Percentiles rank a stretch among this genome's conserved stretches.
phyloP scores from a whole-genome alignment of 1,284 basidiomycete genomes.

The Melampsora larici-populina region DNA sequence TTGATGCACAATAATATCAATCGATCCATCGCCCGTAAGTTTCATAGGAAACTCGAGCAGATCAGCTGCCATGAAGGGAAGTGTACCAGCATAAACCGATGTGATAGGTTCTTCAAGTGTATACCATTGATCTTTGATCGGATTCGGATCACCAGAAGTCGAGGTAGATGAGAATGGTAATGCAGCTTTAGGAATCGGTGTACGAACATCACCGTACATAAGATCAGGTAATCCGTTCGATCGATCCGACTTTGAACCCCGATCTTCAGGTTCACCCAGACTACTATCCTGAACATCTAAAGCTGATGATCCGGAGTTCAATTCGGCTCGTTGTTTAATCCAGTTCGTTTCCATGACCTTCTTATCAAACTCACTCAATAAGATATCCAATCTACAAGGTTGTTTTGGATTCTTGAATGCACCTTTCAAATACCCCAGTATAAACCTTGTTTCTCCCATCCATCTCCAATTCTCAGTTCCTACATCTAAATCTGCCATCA shows the following conservation, averaged over 20 bases:
- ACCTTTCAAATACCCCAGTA: constrained; percentile 75
- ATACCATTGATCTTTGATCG: constrained; percentile 1
- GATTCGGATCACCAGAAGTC: no score
- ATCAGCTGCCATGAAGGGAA: constrained; percentile 30
- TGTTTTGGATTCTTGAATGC: constrained; percentile 25
- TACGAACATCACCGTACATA: constrained; percentile 23
- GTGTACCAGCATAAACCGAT: constrained; percentile 33
- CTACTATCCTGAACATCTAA: no score
- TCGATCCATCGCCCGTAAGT: constrained; percentile 18
- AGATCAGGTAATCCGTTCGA: constrained; percentile 13
- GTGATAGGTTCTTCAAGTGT: constrained; percentile 19
- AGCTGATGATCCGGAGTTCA: neutral
- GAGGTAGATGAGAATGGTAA: neutral
- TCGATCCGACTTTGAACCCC: no score
- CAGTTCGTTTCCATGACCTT: constrained; percentile 5
- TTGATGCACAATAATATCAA: constrained; percentile 27
- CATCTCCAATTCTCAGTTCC: constrained; percentile 83
- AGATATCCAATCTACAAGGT: constrained; percentile 16
- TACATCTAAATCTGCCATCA: constrained; percentile 76
- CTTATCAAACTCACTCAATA: constrained; percentile 23
- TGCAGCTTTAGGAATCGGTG: neutral
- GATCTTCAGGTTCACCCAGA: no score
- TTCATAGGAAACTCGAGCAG: constrained; percentile 32
- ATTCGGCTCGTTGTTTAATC: neutral
- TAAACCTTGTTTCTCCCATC: constrained; percentile 88